Base-by-base conservation (phyloP, 2,329 filamentous ascomycete genomes). In the Remersonia thermophila region DNA sequence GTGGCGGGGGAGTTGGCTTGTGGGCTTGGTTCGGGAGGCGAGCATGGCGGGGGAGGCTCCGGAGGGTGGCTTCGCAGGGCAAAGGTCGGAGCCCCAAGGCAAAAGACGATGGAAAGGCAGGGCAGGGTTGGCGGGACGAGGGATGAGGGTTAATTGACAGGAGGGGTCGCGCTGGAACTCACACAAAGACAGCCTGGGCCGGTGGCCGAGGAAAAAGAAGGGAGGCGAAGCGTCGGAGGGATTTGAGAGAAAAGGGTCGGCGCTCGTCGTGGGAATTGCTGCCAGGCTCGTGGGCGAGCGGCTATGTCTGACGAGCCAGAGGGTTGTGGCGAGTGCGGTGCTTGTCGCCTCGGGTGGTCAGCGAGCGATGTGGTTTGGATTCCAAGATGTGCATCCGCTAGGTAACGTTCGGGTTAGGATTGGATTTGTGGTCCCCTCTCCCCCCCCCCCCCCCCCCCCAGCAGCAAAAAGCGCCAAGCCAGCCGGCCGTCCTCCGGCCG, bases 361-460 rank as follows among this genome's bases (percentile, higher is more conserved):
- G 20, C 9, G 5, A 23, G 9, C 9, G 20, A 23, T 23, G 20
- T 23, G 20, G 20, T 23, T 23, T 9, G n/a, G 42, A 39, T 40
- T 43, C 41, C 20, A 39, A 39, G 40, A 41, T 36, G 40, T 23
- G 20, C 20, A 23, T 23, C 36, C 38, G 27, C 18, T 7, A 16
- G 10, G 20, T 23, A 23, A 9, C 20, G 20, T 23, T 23, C 20
- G 20, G 20, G 20, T 23, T 23, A 9, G 12, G 12, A 32, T 27
- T 42, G 17, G 44, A 44, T 44, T 47, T 48, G 44, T 48, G 46
- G 42, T 45, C 40, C 46, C 35, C 25, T 20, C 26, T 26, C 16
- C 26, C 29, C 13, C n/a, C 36, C 27, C 32, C 25, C 16, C 31
- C 31, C 35, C 20, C 20, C 5, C 20, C 20, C 20, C 20, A 23